These are phyloP conservation scores for Diaporthe longicolla DNA, from an alignment of 2,329 filamentous ascomycete genomes.

Conservation along the genomic window DNA sequence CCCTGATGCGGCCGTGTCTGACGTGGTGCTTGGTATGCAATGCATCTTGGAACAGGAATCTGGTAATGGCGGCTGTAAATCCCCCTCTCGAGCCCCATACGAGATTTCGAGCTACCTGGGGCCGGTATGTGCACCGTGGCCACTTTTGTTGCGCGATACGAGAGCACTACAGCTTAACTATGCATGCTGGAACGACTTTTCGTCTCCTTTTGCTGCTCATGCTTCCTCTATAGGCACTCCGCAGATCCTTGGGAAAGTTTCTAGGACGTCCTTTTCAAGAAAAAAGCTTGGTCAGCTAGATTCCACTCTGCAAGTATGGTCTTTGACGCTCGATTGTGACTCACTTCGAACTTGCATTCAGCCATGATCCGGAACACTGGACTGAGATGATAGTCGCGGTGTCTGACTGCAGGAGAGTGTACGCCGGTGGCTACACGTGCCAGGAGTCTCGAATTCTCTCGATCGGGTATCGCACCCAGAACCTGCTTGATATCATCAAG, in stretches of 20 bases:
- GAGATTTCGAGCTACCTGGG: too few species aligned
- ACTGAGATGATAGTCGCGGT: too few species aligned
- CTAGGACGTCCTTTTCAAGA: neutral
- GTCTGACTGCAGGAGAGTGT: too few species aligned
- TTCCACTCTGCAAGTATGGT: neutral
- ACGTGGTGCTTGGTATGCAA: neutral
- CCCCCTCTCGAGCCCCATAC: neutral
- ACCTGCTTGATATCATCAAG: too few species aligned
- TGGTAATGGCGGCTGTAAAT: neutral
- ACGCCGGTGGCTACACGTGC: too few species aligned
- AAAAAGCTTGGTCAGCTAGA: neutral
- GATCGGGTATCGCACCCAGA: too few species aligned
- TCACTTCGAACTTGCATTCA: too few species aligned
- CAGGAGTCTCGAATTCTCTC: too few species aligned
- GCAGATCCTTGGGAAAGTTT: neutral
- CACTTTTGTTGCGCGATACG: neutral
- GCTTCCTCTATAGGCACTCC: neutral
- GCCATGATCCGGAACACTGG: too few species aligned
- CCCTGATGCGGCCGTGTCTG: neutral
- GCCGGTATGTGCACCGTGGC: neutral
- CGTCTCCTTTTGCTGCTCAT: neutral
- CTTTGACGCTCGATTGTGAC: neutral
- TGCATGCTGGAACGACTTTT: neutral
- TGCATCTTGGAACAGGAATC: neutral
- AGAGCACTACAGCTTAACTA: neutral